Conservation (phyloP, 371 early-diverging fungal genomes). For the Lichtheimia corymbifera region DNA sequence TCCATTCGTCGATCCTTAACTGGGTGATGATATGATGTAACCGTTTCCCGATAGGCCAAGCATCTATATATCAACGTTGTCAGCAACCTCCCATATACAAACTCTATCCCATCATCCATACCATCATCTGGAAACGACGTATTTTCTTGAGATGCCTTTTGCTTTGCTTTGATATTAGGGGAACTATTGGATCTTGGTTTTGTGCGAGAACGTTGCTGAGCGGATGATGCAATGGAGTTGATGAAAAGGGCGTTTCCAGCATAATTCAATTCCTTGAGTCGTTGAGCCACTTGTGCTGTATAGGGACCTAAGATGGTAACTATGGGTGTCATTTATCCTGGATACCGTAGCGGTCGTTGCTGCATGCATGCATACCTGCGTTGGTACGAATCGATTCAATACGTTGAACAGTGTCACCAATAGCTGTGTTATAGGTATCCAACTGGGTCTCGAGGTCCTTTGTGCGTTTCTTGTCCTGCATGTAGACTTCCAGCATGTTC, state of each 20-base stretch:
- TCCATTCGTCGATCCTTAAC: conserved; percentile 42
- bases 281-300: conserved; percentile 18
- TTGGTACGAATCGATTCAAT: conserved; percentile 46
- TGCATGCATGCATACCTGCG: conserved; percentile 25
- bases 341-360: no score
- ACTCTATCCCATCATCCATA: conserved; percentile 2
- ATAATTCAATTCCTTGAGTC: conserved; percentile 40
- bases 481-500: conserved; percentile 47
- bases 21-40: conserved; percentile 36
- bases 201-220: conserved; percentile 26
- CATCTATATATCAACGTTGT: conserved; percentile 20
- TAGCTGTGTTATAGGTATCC: conserved; percentile 40
- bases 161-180: conserved; percentile 36
- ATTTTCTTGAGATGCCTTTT: conserved; percentile 37
- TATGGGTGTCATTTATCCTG: no score
- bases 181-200: conserved; percentile 40
- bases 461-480: conserved; percentile 47
- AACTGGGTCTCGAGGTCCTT: conserved; percentile 56
- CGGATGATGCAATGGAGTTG: conserved; percentile 29
- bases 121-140: conserved; percentile 52
- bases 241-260: conserved; percentile 35
- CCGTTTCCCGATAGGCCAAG: conserved; percentile 38
- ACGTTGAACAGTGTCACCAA: conserved; percentile 44
- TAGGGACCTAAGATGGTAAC: conserved; percentile 22
- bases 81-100: no score